Percentiles rank a stretch among this genome's conserved stretches.
phyloP scores from a whole-genome alignment of 2,329 filamentous ascomycete genomes.

The Neonectria hederae region DNA sequence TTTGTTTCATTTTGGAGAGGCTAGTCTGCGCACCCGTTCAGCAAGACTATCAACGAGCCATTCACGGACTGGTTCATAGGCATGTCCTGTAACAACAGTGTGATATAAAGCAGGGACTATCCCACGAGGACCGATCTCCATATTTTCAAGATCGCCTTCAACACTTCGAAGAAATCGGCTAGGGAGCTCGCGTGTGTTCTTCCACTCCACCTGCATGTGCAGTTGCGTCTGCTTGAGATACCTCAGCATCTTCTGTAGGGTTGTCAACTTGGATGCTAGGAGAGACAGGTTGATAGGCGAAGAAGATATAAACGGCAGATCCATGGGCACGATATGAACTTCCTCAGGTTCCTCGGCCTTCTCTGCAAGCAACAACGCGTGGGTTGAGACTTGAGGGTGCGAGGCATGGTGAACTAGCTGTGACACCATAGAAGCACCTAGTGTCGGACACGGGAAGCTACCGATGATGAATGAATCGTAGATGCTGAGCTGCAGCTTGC shows the following conservation, averaged over 20 bases:
- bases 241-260: slow-evolving; percentile 84
- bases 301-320: slow-evolving; percentile 83
- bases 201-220: slow-evolving; percentile 85
- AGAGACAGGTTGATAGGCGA: slow-evolving; percentile 84
- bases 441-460: slow-evolving; percentile 62
- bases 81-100: slow-evolving; percentile 84
- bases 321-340: slow-evolving; percentile 74
- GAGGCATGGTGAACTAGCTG: slow-evolving; percentile 71
- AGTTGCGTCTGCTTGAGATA: slow-evolving; percentile 85
- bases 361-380: slow-evolving; percentile 71
- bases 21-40: slow-evolving; percentile 69
- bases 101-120: slow-evolving; percentile 85
- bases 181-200: slow-evolving; percentile 82
- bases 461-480: slow-evolving; percentile 88
- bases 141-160: slow-evolving; percentile 75
- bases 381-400: slow-evolving; percentile 78
- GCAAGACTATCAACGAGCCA: slow-evolving; percentile 88
- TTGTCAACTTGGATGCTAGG: slow-evolving; percentile 86
- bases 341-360: slow-evolving; percentile 46
- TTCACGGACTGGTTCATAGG: slow-evolving; percentile 77
- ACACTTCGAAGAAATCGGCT: slow-evolving; percentile 80
- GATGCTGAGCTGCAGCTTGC: slow-evolving; percentile 79
- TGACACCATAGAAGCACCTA: slow-evolving; percentile 34
- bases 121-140: slow-evolving; percentile 63
- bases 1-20: too few relatives aligned